Evolutionary conservation across 371 early-diverging fungal genomes (phyloP).

Genomic region (Mucor plumbeus): DNA sequence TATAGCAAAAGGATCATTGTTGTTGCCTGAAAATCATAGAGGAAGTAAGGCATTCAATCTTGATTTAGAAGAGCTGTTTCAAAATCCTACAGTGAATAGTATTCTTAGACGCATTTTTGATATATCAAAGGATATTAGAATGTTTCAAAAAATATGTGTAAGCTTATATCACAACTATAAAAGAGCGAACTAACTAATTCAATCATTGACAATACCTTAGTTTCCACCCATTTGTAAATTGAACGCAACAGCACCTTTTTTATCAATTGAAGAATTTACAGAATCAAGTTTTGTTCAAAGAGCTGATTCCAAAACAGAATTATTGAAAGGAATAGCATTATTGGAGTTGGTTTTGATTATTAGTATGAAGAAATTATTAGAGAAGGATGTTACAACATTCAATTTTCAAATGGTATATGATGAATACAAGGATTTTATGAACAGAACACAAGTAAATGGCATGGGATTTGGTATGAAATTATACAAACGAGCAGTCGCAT

Average conservation of each 20-base stretch:
- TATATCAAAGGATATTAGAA: slow-evolving; percentile 63
- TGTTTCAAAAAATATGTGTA: slow-evolving; percentile 68
- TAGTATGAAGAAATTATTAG: slow-evolving; percentile 73
- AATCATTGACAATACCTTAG: slow-evolving; percentile 33
- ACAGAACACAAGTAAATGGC: slow-evolving; percentile 55
- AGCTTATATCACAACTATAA: slow-evolving; percentile 18
- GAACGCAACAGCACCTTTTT: slow-evolving; percentile 45
- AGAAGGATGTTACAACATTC: slow-evolving; percentile 69
- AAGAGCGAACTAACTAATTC: not conserved
- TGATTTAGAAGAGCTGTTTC: slow-evolving; percentile 46
- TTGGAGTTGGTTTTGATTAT: slow-evolving; percentile 84
- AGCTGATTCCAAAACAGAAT: slow-evolving; percentile 65
- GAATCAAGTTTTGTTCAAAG: slow-evolving; percentile 53
- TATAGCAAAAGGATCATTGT: slow-evolving; percentile 56
- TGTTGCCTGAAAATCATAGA: slow-evolving; percentile 27
- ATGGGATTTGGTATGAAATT: slow-evolving; percentile 71
- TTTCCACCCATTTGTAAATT: slow-evolving; percentile 63
- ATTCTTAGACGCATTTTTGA: slow-evolving; percentile 65
- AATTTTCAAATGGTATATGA: slow-evolving; percentile 96
- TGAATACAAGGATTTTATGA: slow-evolving; percentile 86
- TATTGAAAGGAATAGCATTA: slow-evolving; percentile 74
- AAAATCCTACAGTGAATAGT: slow-evolving; percentile 50
- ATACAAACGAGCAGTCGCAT: slow-evolving; percentile 78
- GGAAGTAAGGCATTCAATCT: slow-evolving; percentile 40
- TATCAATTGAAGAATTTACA: slow-evolving; percentile 48